phyloP scores from a whole-genome alignment of 2,329 filamentous ascomycete genomes.

The Penicillium frequentans region DNA sequence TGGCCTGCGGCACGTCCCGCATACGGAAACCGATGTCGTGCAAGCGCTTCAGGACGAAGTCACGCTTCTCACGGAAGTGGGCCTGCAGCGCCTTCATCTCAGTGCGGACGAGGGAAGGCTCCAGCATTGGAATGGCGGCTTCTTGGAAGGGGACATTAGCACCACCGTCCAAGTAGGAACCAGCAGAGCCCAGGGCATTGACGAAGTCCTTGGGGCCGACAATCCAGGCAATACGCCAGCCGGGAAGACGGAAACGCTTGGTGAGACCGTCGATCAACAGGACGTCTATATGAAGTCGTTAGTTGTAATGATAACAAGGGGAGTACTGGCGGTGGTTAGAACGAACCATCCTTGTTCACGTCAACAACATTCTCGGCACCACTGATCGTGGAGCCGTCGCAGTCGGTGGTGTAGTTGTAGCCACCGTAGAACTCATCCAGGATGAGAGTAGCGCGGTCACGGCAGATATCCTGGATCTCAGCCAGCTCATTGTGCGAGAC shows the following conservation, averaged over 20 bases:
- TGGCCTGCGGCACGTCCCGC: conserved; percentile 81
- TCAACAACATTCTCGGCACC: conserved; percentile 88
- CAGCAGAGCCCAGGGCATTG: conserved; percentile 86
- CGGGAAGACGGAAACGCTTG: conserved; percentile 93
- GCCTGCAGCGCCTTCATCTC: conserved; percentile 89
- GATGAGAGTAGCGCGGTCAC: conserved; percentile 85
- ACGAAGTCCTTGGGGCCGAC: conserved; percentile 95
- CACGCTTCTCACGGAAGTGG: conserved; percentile 91
- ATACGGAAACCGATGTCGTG: conserved; percentile 84
- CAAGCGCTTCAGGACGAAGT: conserved; percentile 81
- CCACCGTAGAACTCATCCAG: conserved; percentile 96
- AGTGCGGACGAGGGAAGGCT: conserved; percentile 72
- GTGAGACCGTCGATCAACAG: conserved; percentile 94
- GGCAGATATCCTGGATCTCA: conserved; percentile 89
- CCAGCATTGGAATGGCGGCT: conserved; percentile 89
- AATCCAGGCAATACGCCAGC: conserved; percentile 97
- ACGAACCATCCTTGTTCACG: conserved; percentile 69
- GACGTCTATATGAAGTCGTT: conserved; percentile 58
- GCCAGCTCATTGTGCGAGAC: conserved; percentile 81
- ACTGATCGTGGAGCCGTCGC: conserved; percentile 85
- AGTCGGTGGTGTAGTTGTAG: conserved; percentile 93
- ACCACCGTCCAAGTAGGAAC: conserved; percentile 90
- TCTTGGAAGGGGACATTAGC: conserved; percentile 96
- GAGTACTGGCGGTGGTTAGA: not conserved
- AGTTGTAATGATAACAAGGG: not conserved